Evolutionary conservation across 257 asterid species (phyloP).

Genomic region (Jasminum sambac): DNA sequence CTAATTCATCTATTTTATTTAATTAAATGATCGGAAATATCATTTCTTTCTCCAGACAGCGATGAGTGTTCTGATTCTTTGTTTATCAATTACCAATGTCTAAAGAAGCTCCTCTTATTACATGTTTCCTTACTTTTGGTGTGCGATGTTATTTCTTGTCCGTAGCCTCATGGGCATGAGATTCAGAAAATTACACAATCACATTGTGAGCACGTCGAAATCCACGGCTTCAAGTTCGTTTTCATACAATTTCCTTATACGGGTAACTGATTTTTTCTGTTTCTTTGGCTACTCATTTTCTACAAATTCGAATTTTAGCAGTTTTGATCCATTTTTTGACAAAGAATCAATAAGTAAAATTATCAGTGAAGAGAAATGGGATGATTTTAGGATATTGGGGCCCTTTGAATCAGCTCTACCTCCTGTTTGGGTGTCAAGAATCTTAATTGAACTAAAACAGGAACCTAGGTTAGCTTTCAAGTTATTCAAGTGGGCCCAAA

Average conservation of each 20-base stretch:
- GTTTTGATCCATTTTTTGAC: constrained; percentile 32
- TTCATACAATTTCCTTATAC: constrained; percentile 41
- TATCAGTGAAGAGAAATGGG: constrained; percentile 63
- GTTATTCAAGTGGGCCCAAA: constrained; percentile 68
- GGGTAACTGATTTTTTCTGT: constrained; percentile 36
- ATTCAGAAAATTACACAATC: constrained; percentile 39
- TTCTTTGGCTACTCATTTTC: constrained; percentile 42
- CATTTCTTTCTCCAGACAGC: constrained; percentile 18
- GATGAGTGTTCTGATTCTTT: constrained; percentile 37
- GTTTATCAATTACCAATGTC: constrained; percentile 44
- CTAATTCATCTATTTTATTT: background rate
- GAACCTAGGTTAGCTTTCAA: constrained; percentile 79
- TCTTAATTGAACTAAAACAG: constrained; percentile 53
- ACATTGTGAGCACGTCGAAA: constrained; percentile 39
- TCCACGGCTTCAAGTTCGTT: constrained; percentile 26
- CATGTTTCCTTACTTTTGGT: constrained; percentile 38
- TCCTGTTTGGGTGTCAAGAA: constrained; percentile 58
- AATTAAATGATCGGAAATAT: background rate
- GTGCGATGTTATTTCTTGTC: constrained; percentile 62
- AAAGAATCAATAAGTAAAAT: constrained; percentile 38
- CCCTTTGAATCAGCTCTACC: constrained; percentile 49
- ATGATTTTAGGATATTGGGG: constrained; percentile 45
- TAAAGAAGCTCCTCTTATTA: constrained; percentile 31
- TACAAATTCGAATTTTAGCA: constrained; percentile 26
- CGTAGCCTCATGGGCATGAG: constrained; percentile 45